Conservation (phyloP, 2,329 filamentous ascomycete species). For the Calonectria hawksworthii region DNA sequence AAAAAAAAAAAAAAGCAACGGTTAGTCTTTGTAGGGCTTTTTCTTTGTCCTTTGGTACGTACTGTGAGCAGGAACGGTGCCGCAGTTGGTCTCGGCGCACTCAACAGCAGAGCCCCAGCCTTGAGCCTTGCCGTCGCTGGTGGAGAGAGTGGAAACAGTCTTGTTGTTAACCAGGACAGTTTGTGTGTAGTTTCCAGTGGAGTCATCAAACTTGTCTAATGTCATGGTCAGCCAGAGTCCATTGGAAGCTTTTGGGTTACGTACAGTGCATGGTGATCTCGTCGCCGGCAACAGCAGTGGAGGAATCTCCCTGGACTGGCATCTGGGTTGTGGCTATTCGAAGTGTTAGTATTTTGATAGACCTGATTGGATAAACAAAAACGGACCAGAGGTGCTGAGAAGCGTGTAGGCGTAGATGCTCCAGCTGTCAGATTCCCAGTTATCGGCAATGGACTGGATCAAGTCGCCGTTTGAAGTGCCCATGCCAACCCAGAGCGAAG, state of each 20-base stretch:
- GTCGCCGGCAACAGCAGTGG: conserved; percentile 30
- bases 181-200: conserved; percentile 33
- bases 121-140: conserved; percentile 56
- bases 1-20: too few relatives aligned
- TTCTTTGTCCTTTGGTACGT: background rate
- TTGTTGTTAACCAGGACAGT: conserved; percentile 39
- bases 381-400: conserved; percentile 47
- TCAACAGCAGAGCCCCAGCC: conserved; percentile 64
- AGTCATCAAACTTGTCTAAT: conserved; percentile 36
- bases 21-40: background rate
- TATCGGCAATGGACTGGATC: conserved; percentile 62
- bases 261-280: conserved; percentile 41
- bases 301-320: conserved; percentile 33
- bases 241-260: background rate
- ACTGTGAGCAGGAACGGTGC: conserved; percentile 52
- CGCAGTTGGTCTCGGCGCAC: conserved; percentile 83
- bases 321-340: conserved; percentile 31
- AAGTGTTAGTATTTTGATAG: background rate
- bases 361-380: background rate
- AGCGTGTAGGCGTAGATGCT: conserved; percentile 60
- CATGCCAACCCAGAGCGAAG: conserved; percentile 64
- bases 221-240: background rate
- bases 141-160: conserved; percentile 58
- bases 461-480: conserved; percentile 61
- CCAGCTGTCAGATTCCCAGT: conserved; percentile 51